phyloP scores from a whole-genome alignment of 2,329 filamentous ascomycete genomes.

The Penicillium sp. region DNA sequence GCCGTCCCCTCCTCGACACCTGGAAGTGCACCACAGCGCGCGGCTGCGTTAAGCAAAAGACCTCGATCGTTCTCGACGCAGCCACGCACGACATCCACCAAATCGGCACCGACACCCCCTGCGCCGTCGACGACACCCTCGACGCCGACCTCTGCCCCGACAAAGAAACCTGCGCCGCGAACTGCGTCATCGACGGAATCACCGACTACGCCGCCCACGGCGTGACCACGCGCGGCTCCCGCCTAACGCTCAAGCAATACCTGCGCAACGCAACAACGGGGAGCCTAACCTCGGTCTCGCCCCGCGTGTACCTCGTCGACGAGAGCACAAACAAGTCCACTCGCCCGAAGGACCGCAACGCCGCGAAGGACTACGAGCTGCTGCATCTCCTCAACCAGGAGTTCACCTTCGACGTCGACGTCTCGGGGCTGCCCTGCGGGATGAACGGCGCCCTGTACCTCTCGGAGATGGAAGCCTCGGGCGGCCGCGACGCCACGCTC shows the following conservation, averaged over 20 bases:
- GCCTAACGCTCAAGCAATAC: conserved; percentile 54
- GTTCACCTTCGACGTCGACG: conserved; percentile 72
- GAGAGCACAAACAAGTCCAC: conserved; percentile 37
- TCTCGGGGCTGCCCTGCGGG: conserved; percentile 70
- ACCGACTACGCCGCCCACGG: conserved; percentile 57
- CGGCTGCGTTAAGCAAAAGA: conserved; percentile 55
- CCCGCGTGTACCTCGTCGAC: conserved; percentile 64
- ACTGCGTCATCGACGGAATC: conserved; percentile 61
- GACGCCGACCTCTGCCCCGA: conserved; percentile 54
- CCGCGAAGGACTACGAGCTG: conserved; percentile 28
- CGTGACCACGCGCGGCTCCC: conserved; percentile 51
- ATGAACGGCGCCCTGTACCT: conserved; percentile 73
- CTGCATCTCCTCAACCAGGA: conserved; percentile 68
- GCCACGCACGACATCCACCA: conserved; percentile 59
- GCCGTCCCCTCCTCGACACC: conserved; percentile 57
- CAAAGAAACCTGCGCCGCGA: conserved; percentile 54
- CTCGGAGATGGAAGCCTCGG: conserved; percentile 63
- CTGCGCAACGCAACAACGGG: conserved; percentile 31
- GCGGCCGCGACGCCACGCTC: conserved; percentile 54
- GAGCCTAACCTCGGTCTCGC: conserved; percentile 44
- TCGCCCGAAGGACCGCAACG: not conserved
- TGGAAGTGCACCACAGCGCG: conserved; percentile 55
- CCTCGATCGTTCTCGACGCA: conserved; percentile 58
- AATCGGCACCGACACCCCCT: conserved; percentile 30
- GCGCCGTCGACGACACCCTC: conserved; percentile 56